Base-by-base conservation (phyloP, 371 early-diverging fungal species). In the Haplosporangium sp. region DNA sequence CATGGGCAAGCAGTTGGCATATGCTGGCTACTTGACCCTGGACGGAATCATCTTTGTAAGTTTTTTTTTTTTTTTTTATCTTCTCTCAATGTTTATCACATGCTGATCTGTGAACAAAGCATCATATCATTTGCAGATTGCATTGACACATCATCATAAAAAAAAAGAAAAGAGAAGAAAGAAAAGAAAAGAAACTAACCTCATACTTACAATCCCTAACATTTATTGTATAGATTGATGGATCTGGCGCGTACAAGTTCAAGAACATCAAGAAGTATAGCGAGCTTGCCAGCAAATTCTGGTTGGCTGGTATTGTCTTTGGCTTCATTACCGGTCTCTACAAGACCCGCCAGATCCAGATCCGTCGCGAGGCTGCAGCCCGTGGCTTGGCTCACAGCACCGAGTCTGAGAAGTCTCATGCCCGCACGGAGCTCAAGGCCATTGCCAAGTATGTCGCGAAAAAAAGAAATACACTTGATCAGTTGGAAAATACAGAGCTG, bases 251-350 rank as follows among this genome's bases (percentile, higher is more conserved):
- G 46, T 85, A 85, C 75, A 86, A 84, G 67, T 82, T 88, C 64
- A 52, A 82, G 52, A 84, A 86, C 69, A 82, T 86, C 59, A 82
- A 86, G 67, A 71, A 83, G 73, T 83, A 87, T 64, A 80, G 74
- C 53, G 72, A 83, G 54, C 70, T 82, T 23, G 87, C 89, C 53
- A 68, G 61, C 69, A 82, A 81, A 47, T 88, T 87, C 70, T 94
- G 94, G 94, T 71, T 89, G 63, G 69, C 83, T 6, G 92, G 89
- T 46, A 70, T 93, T 40, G 64, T 82, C 13, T 87, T 85, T 58
- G 87, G 92, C 67, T 76, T 90, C 41, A 6, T 86, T 23, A 64
- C 83, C 20, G 84, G 89, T 8, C 59, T 87, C 14, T 91, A 93
- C 83, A 85, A 88, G 83, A 80, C 91, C 37, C 82, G 86, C 56